These are phyloP conservation scores for Kalaharituber pfeilii DNA, from an alignment of 2,329 filamentous ascomycete species.

Conservation along the genomic window DNA sequence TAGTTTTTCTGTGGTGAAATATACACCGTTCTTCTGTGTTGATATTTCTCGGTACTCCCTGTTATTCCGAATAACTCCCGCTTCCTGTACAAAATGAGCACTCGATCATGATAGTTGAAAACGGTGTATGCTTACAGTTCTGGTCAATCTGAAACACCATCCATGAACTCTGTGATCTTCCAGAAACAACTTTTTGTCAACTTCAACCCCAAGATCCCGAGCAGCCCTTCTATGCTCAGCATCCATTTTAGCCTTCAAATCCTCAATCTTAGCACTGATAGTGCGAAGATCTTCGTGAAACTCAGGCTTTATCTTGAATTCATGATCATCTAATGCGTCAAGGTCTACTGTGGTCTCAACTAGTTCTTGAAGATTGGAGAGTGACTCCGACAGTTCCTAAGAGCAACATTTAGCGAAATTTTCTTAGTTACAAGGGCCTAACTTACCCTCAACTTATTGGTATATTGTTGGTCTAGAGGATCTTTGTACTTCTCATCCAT, in stretches of 20 bases:
- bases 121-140: constrained; percentile 33
- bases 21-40: constrained; percentile 97
- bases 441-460: constrained; percentile 48
- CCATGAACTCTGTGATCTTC: constrained; percentile 93
- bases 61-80: constrained; percentile 83
- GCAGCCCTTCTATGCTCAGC: constrained; percentile 61
- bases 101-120: background rate
- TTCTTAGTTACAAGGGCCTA: background rate
- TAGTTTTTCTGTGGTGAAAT: constrained; percentile 77
- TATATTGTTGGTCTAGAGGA: constrained; percentile 73
- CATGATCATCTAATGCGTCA: constrained; percentile 85
- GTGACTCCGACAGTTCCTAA: constrained; percentile 33
- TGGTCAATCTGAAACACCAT: constrained; percentile 86
- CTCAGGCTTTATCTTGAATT: constrained; percentile 97
- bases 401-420: background rate
- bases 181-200: constrained; percentile 96
- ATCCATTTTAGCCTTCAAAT: constrained; percentile 64
- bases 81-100: constrained; percentile 36
- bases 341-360: constrained; percentile 96
- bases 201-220: constrained; percentile 69
- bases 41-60: constrained; percentile 82
- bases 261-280: constrained; percentile 84
- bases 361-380: constrained; percentile 87
- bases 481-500: constrained; percentile 92
- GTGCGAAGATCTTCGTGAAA: constrained; percentile 77